phyloP scores from a whole-genome alignment of 1,139 yeast species.

The Groenewaldozyma sp. region DNA sequence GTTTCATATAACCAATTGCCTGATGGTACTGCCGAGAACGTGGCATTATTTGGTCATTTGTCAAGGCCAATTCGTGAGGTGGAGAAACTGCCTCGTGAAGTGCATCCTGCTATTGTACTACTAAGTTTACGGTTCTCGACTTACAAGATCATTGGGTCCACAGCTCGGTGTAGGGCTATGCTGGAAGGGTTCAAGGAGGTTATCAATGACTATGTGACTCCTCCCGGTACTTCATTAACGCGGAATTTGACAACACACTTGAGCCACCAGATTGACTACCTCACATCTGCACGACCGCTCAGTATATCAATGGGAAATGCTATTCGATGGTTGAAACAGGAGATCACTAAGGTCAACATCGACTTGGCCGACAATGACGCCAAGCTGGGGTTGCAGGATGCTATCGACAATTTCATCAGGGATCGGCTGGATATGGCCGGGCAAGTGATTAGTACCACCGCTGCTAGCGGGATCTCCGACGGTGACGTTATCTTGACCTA shows the following conservation, averaged over 20 bases:
- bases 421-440: slow-evolving; percentile 84
- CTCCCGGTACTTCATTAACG: slow-evolving; percentile 73
- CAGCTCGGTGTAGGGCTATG: slow-evolving; percentile 78
- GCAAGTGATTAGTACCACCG: slow-evolving; percentile 71
- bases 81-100: slow-evolving; percentile 39
- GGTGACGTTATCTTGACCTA: slow-evolving; percentile 79
- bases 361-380: slow-evolving; percentile 69
- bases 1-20: not conserved
- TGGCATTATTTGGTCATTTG: slow-evolving; percentile 71
- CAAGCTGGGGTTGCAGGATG: slow-evolving; percentile 51
- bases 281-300: slow-evolving; percentile 85
- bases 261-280: slow-evolving; percentile 88
- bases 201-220: slow-evolving; percentile 73
- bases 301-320: slow-evolving; percentile 97
- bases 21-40: slow-evolving; percentile 7
- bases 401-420: slow-evolving; percentile 70
- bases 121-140: slow-evolving; percentile 76
- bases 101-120: slow-evolving; percentile 79
- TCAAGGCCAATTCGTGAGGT: slow-evolving; percentile 40
- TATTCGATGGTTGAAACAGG: slow-evolving; percentile 93
- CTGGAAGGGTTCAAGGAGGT: slow-evolving; percentile 75
- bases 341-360: slow-evolving; percentile 62
- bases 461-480: slow-evolving; percentile 65
- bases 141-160: slow-evolving; percentile 83
- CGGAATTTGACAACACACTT: slow-evolving; percentile 84